Conservation (phyloP, 1,284 basidiomycete genomes). For the Lignosus rhinocerotis region DNA sequence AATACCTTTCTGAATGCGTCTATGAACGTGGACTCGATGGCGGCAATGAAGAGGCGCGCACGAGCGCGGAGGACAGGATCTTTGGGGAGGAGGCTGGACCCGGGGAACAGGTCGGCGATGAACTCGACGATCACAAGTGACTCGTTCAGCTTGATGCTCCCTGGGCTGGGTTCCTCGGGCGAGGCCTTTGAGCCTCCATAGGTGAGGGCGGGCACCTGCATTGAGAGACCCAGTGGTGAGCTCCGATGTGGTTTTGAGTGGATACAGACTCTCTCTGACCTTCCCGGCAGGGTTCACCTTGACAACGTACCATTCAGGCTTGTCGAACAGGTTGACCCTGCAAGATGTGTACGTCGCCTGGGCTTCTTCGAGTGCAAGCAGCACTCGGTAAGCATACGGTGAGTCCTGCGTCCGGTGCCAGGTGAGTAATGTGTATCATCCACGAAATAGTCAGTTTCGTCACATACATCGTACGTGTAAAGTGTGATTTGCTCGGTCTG, state of each 20-base stretch:
- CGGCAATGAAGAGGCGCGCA: slow-evolving; percentile 60
- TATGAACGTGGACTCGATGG: slow-evolving; percentile 43
- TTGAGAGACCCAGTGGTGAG: too few relatives aligned
- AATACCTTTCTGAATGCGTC: slow-evolving; percentile 31
- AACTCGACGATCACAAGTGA: slow-evolving; percentile 64
- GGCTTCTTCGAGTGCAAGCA: slow-evolving; percentile 55
- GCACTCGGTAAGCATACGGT: neutral
- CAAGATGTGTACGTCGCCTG: slow-evolving; percentile 47
- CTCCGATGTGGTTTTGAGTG: neutral
- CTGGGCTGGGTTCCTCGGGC: slow-evolving; percentile 53
- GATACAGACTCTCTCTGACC: slow-evolving; percentile 33
- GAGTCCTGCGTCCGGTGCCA: neutral
- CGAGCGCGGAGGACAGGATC: slow-evolving; percentile 56
- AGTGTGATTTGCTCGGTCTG: slow-evolving; percentile 6
- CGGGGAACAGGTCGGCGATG: slow-evolving; percentile 51
- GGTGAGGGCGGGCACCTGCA: slow-evolving; percentile 49
- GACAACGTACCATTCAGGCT: slow-evolving; percentile 63
- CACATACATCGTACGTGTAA: slow-evolving; percentile 1
- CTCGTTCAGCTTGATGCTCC: slow-evolving; percentile 58
- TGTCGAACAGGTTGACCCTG: slow-evolving; percentile 56
- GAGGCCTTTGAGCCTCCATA: slow-evolving; percentile 57
- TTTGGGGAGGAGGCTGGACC: slow-evolving; percentile 46
- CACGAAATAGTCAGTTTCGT: neutral
- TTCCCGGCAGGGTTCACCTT: slow-evolving; percentile 62
- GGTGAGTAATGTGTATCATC: neutral